Evolutionary conservation across 2,329 filamentous ascomycete genomes (phyloP).

Genomic region (Claviceps humidiphila): DNA sequence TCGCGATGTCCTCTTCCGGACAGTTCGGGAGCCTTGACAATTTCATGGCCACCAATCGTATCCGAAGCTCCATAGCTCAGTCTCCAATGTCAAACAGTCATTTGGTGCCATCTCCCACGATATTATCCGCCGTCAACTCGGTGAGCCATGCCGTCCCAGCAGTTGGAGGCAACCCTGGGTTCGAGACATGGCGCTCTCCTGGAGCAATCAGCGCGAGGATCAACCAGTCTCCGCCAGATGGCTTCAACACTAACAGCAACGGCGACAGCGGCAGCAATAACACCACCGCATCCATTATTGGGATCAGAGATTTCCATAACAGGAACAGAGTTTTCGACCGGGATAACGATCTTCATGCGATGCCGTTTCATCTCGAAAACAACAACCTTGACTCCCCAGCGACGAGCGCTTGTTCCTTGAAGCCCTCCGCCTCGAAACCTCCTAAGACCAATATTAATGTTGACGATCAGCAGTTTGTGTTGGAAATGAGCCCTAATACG

Average conservation of each 20-base stretch:
- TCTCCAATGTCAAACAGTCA: slow-evolving; percentile 11
- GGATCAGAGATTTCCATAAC: not conserved
- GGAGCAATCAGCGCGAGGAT: slow-evolving; percentile 13
- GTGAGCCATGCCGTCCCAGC: slow-evolving; percentile 9
- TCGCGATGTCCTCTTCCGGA: slow-evolving; percentile 13
- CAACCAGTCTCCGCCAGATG: slow-evolving; percentile 13
- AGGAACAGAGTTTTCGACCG: not conserved
- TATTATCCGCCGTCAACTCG: slow-evolving; percentile 11
- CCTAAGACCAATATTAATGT: slow-evolving; percentile 24
- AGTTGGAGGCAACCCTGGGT: slow-evolving; percentile 22
- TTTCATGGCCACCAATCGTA: slow-evolving; percentile 18
- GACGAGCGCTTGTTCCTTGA: slow-evolving; percentile 16
- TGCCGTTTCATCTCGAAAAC: too few relatives aligned
- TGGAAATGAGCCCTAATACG: slow-evolving; percentile 21
- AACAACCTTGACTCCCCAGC: not conserved
- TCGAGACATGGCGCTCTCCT: slow-evolving; percentile 25
- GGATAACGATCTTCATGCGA: not conserved
- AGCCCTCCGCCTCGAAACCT: slow-evolving; percentile 25
- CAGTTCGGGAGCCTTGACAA: slow-evolving; percentile 21
- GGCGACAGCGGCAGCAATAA: slow-evolving; percentile 9
- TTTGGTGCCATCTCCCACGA: slow-evolving; percentile 11
- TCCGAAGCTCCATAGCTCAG: slow-evolving; percentile 14
- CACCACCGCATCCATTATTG: not conserved
- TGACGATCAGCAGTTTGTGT: slow-evolving; percentile 20
- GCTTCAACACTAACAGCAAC: slow-evolving; percentile 8